Conservation (phyloP, 176 grass and related monocot species). For the Raddia distichophylla region DNA sequence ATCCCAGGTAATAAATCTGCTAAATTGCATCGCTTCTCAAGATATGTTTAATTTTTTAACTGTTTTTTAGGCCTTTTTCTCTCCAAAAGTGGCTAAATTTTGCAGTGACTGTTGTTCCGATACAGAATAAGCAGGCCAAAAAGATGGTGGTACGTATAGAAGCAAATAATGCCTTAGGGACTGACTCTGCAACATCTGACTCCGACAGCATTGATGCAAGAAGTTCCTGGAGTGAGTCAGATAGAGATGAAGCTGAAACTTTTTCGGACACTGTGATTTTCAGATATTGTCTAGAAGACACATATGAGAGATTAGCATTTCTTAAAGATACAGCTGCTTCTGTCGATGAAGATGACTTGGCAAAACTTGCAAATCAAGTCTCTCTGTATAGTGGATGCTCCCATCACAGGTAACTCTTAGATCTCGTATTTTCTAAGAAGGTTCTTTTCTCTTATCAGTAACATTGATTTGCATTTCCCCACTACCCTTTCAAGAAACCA, state of each 20-base stretch:
- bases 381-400: conserved; percentile 87
- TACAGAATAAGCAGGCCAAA: conserved; percentile 44
- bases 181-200: conserved; percentile 61
- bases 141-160: conserved; percentile 48
- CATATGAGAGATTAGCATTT: conserved; percentile 66
- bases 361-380: conserved; percentile 69
- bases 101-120: background rate
- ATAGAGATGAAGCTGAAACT: conserved; percentile 47
- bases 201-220: conserved; percentile 69
- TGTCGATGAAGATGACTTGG: conserved; percentile 63
- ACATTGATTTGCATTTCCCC: conserved; percentile 31
- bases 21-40: conserved; percentile 7
- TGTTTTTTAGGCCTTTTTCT: background rate
- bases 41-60: conserved; percentile 30
- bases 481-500: conserved; percentile 60
- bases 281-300: conserved; percentile 83
- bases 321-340: conserved; percentile 60
- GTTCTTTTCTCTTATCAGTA: conserved; percentile 34
- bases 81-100: background rate
- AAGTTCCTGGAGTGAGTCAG: conserved; percentile 57
- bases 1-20: conserved; percentile 43
- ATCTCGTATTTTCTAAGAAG: background rate
- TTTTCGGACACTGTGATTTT: conserved; percentile 72
- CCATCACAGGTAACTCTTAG: conserved; percentile 74
- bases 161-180: conserved; percentile 52